phyloP scores from a whole-genome alignment of 176 grass and related monocot genomes.

The Zoysia pacifica region DNA sequence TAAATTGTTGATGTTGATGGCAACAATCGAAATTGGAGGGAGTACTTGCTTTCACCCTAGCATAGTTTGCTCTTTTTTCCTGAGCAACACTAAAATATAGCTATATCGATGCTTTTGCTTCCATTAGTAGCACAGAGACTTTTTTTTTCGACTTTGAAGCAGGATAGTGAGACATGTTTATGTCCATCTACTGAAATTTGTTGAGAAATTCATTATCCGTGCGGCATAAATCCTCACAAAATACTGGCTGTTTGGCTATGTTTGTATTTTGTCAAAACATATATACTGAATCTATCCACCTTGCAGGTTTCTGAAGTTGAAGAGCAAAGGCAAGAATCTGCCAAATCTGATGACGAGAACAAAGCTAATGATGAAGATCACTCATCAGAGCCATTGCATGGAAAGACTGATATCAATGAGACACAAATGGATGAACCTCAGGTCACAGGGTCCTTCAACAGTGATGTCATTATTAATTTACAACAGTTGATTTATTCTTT shows the following conservation, averaged over 20 bases:
- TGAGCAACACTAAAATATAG: neutral
- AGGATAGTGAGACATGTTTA: neutral
- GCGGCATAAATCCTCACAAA: slow-evolving; percentile 15
- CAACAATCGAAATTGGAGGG: too few relatives aligned
- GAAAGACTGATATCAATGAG: slow-evolving; percentile 60
- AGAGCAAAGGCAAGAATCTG: slow-evolving; percentile 66
- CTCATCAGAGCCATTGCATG: slow-evolving; percentile 56
- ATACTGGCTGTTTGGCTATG: slow-evolving; percentile 1
- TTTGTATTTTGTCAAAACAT: slow-evolving; percentile 5
- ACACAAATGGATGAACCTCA: slow-evolving; percentile 59
- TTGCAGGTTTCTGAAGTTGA: slow-evolving; percentile 64
- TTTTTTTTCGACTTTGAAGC: neutral
- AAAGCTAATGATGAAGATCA: slow-evolving; percentile 54
- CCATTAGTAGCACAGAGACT: neutral
- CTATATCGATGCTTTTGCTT: neutral
- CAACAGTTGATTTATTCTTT: neutral
- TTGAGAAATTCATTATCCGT: slow-evolving; percentile 3
- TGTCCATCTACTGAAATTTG: slow-evolving; percentile 3
- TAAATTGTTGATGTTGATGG: too few relatives aligned
- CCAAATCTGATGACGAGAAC: slow-evolving; percentile 55
- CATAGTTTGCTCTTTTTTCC: neutral
- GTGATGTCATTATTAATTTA: neutral
- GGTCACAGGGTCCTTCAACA: slow-evolving; percentile 37
- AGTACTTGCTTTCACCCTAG: neutral
- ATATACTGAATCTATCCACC: slow-evolving; percentile 30